These are phyloP conservation scores for Bryoglossum gracile DNA, from an alignment of 495 filamentous ascomycete genomes.

Conservation along the genomic window DNA sequence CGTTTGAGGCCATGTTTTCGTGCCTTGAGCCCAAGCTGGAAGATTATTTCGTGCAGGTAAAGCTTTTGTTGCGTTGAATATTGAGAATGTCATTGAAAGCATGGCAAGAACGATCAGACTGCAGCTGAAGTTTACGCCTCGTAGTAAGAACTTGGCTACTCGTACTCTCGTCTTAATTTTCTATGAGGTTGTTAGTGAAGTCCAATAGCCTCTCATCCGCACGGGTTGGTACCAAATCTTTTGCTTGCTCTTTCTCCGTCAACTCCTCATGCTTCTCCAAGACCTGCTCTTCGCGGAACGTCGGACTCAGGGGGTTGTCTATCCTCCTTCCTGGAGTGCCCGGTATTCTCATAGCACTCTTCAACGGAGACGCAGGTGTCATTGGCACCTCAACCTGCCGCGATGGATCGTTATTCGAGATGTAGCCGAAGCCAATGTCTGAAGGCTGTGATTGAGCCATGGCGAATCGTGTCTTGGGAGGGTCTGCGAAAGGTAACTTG, in stretches of 20 bases:
- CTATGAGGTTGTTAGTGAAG: slow-evolving; percentile 39
- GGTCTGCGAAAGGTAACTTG: slow-evolving; percentile 62
- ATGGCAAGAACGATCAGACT: slow-evolving; percentile 89
- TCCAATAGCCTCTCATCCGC: slow-evolving; percentile 27
- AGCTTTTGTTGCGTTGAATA: slow-evolving; percentile 76
- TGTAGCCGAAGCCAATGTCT: slow-evolving; percentile 90
- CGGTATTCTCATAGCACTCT: slow-evolving; percentile 79
- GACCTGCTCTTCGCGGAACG: slow-evolving; percentile 76
- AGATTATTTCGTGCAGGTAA: slow-evolving; percentile 70
- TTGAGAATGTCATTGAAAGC: slow-evolving; percentile 71
- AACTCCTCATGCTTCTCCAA: slow-evolving; percentile 71
- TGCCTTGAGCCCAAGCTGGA: slow-evolving; percentile 73
- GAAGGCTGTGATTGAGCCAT: slow-evolving; percentile 61
- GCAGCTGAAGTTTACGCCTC: slow-evolving; percentile 92
- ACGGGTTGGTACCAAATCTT: slow-evolving; percentile 76
- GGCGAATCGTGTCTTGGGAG: slow-evolving; percentile 41
- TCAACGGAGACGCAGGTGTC: slow-evolving; percentile 69
- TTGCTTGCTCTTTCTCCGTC: slow-evolving; percentile 74
- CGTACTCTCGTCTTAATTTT: slow-evolving; percentile 89
- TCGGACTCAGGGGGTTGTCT: slow-evolving; percentile 71
- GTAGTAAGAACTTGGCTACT: slow-evolving; percentile 87
- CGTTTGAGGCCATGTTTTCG: slow-evolving; percentile 85
- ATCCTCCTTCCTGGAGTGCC: slow-evolving; percentile 63
- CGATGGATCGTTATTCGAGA: slow-evolving; percentile 49
- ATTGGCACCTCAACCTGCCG: slow-evolving; percentile 45